Conservation (phyloP, 108 stramenopile species). For the Ochromonas danica region DNA sequence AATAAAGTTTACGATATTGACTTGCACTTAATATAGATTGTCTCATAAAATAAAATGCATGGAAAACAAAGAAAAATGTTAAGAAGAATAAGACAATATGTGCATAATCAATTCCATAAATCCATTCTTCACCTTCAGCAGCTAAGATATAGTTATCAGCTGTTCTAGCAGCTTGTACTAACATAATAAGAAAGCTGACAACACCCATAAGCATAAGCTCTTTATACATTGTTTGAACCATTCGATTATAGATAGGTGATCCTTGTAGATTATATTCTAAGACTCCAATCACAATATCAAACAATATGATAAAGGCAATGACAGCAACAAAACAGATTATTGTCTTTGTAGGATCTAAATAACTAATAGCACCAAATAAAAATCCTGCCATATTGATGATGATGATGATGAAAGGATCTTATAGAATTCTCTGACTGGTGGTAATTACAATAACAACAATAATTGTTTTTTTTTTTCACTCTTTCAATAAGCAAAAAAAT, state of each 20-base stretch:
- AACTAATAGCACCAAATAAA: not conserved
- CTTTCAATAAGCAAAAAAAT: too few species aligned
- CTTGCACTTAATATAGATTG: not conserved
- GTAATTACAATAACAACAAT: too few species aligned
- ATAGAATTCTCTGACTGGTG: too few species aligned
- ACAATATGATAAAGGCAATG: not conserved
- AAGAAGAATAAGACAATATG: conserved; percentile 27
- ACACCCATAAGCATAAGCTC: conserved; percentile 33
- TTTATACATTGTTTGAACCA: conserved; percentile 34
- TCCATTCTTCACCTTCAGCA: conserved; percentile 19
- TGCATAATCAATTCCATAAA: conserved; percentile 16
- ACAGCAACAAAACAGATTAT: not conserved
- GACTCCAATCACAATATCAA: not conserved
- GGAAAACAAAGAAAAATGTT: conserved; percentile 24
- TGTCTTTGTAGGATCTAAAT: not conserved
- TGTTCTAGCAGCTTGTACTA: not conserved
- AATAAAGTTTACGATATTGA: not conserved
- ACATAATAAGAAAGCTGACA: conserved; percentile 28
- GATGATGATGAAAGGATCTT: too few species aligned
- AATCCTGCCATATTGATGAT: conserved; percentile 34
- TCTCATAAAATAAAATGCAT: conserved; percentile 29
- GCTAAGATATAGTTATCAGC: too few species aligned
- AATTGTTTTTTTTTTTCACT: too few species aligned
- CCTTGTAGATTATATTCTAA: conserved; percentile 8
- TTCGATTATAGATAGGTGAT: conserved; percentile 13